Evolutionary conservation across 176 grass and related monocot genomes (phyloP).

Genomic region (Cenchrus purpureus): DNA sequence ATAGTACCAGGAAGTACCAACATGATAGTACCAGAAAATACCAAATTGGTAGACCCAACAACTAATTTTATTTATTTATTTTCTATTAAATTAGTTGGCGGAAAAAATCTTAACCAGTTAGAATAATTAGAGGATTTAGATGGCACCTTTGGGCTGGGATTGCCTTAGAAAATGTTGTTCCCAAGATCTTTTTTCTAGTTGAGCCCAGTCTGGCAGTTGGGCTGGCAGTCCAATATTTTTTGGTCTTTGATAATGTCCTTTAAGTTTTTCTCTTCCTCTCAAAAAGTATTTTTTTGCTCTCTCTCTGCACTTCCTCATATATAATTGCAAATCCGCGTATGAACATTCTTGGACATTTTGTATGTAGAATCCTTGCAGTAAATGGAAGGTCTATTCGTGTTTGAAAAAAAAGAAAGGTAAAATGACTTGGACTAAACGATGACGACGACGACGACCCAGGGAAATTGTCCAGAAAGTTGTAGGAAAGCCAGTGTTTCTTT

Average conservation of each 20-base stretch:
- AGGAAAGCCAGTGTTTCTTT: neutral
- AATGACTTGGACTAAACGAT: neutral
- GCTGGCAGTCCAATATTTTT: neutral
- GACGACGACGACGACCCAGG: neutral
- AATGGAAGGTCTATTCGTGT: neutral
- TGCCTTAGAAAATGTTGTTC: neutral
- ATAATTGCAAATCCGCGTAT: neutral
- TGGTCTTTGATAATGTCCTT: neutral
- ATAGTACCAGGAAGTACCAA: no score
- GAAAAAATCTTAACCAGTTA: no score
- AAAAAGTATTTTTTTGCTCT: neutral
- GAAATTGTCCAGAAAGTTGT: constrained; percentile 28
- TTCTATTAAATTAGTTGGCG: no score
- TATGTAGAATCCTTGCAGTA: neutral
- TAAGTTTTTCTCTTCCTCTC: neutral
- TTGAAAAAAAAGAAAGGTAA: neutral
- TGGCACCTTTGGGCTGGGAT: neutral
- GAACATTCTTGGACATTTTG: neutral
- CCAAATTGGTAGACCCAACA: no score
- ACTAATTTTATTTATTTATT: no score
- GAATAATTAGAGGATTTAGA: no score
- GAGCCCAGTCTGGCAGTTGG: neutral
- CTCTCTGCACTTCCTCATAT: neutral
- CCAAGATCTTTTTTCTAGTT: neutral
- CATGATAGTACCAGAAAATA: no score